phyloP scores from a whole-genome alignment of 2,329 filamentous ascomycete species.

The Penicillium sp. region DNA sequence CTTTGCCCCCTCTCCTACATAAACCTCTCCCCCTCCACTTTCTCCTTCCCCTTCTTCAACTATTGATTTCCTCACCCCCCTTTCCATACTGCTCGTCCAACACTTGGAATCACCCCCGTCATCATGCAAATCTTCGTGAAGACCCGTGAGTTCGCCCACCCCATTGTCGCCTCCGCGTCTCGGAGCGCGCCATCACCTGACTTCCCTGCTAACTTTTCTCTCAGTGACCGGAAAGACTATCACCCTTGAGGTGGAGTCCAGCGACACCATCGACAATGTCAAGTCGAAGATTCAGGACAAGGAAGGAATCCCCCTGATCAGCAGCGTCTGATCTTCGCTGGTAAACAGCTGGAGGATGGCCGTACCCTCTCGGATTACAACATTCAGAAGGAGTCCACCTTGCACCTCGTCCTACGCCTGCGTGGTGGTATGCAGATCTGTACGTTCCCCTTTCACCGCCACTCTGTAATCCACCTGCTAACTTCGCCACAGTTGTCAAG shows the following conservation, averaged over 20 bases:
- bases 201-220: background rate
- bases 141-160: conserved; percentile 64
- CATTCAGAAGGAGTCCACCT: conserved; percentile 60
- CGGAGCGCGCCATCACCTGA: conserved; percentile 9
- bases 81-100: conserved; percentile 6
- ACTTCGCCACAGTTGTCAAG: conserved; percentile 48
- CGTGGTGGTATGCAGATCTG: conserved; percentile 61
- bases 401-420: conserved; percentile 70
- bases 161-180: conserved; percentile 15
- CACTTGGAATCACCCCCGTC: conserved; percentile 26
- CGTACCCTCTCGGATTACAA: conserved; percentile 54
- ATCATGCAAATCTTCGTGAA: conserved; percentile 98
- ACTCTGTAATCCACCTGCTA: conserved; percentile 2
- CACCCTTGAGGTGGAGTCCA: conserved; percentile 48
- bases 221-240: conserved; percentile 50
- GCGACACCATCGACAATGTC: conserved; percentile 50
- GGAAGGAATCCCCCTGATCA: conserved; percentile 57
- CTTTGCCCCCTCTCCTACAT: conserved; percentile 20
- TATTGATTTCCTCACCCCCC: conserved; percentile 13
- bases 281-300: conserved; percentile 58
- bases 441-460: conserved; percentile 33
- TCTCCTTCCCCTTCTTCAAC: conserved; percentile 17
- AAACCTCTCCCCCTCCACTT: conserved; percentile 20
- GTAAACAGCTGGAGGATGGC: conserved; percentile 55
- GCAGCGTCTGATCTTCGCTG: conserved; percentile 55